Evolutionary conservation across 805 yeast genomes (phyloP), one percentile per base, ranked within the genome.

Genomic region (Sugiyamaella chiloensis): DNA sequence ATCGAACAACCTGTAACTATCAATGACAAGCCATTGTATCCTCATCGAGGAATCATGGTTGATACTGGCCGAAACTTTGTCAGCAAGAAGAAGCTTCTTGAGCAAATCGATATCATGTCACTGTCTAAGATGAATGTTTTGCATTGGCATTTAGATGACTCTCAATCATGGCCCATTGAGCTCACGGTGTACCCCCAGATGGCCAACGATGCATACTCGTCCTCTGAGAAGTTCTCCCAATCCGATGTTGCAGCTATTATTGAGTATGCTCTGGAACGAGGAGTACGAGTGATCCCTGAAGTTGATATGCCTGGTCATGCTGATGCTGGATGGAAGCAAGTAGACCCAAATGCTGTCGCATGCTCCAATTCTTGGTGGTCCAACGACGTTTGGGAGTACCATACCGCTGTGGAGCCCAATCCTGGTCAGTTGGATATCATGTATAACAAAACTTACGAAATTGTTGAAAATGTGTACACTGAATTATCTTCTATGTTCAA

Each of bases 221-320:
- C 52, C 1, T 45, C 54, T 6, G 70, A 70, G 46, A 50, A 55
- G 5, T 71, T 65, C 52, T 47, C 65, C 2, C 58, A 53, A 7
- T 40, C 52, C 4, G 71, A 69, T 46, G 49, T 71, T 19, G 31
- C 30, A 14, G 44, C 58, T 11, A 47, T 71, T 4, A 60, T 71
- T 16, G 51, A 52, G 20, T 70, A 68, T 54, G 74, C 71, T 3
- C 47, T 51, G 9, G 56, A 39, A 2, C 55, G 69, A 41, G 75
- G 74, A n/a, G 67, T 71, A 8, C 62, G 75, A 47, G 60, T 71
- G 14, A 54, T 71, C 23, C 74, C 75, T 5, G 75, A 71, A 52
- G 52, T 71, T 24, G 75, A 71, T 50, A 50, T 66, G 56, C 74
- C 75, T 4, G 74, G 73, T 1, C 75, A 71, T 51, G 58, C 72